Evolutionary conservation across 257 asterid genomes (phyloP).

Genomic region (Lantana camara): DNA sequence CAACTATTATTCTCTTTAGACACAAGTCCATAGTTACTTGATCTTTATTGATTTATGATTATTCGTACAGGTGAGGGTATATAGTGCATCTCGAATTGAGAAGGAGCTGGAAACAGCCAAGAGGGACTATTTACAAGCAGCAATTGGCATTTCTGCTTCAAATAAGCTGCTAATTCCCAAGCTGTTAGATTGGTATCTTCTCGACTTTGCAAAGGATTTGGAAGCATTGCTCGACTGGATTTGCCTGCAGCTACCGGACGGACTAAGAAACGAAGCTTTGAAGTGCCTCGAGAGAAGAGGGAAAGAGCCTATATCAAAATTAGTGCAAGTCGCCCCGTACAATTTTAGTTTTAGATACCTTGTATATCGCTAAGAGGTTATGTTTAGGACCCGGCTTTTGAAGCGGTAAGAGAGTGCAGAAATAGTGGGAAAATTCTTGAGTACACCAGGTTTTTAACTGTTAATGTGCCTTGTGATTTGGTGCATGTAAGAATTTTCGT

Average conservation of each 20-base stretch:
- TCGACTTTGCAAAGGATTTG: constrained; percentile 81
- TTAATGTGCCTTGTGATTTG: no score
- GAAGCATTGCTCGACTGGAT: constrained; percentile 77
- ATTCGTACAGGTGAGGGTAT: constrained; percentile 62
- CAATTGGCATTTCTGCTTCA: constrained; percentile 61
- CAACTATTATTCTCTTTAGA: no score
- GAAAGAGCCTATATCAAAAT: constrained; percentile 44
- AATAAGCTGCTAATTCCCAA: constrained; percentile 69
- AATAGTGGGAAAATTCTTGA: constrained; percentile 2
- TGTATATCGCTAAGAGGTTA: constrained; percentile 35
- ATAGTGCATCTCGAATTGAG: constrained; percentile 70
- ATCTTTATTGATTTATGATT: neutral
- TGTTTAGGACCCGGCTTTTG: neutral
- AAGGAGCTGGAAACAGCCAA: constrained; percentile 70
- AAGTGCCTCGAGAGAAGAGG: constrained; percentile 51
- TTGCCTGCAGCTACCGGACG: constrained; percentile 75
- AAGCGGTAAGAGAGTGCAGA: neutral
- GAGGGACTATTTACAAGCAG: constrained; percentile 71
- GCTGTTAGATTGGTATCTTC: constrained; percentile 81
- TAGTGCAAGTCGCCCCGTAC: constrained; percentile 64
- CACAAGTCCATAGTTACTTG: neutral
- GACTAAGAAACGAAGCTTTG: constrained; percentile 48
- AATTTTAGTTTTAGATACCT: constrained; percentile 81
- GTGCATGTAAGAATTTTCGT: no score
- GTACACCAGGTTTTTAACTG: no score